A percentile compares a stretch with the other conserved stretches of the same genome.
These are phyloP conservation scores for Crithidia mellificae DNA, from an alignment of 208 protist species.

Conservation along the genomic window DNA sequence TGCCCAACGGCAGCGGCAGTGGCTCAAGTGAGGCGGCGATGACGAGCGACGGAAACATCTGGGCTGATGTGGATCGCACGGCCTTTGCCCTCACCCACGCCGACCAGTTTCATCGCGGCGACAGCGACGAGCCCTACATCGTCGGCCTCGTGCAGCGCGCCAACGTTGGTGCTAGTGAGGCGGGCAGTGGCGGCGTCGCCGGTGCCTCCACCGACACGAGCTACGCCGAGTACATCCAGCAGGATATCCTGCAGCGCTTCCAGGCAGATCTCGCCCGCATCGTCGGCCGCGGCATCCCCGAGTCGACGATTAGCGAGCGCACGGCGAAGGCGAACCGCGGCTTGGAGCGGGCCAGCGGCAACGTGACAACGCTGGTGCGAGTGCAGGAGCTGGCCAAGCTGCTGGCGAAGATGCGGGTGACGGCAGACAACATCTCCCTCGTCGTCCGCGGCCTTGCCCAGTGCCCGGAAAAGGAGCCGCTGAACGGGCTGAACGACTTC, in stretches of 20 bases:
- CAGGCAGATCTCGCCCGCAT: conserved; percentile 62
- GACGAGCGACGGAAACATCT: conserved; percentile 46
- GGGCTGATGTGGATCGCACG: conserved; percentile 67
- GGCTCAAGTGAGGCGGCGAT: background rate
- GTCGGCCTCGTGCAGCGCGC: conserved; percentile 65
- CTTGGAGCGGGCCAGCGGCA: conserved; percentile 56
- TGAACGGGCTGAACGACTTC: conserved; percentile 60
- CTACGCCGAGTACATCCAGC: conserved; percentile 55
- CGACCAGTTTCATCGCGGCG: conserved; percentile 28
- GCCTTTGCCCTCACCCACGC: conserved; percentile 64
- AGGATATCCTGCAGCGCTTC: conserved; percentile 53
- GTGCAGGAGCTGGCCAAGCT: conserved; percentile 58
- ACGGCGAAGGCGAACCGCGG: conserved; percentile 47
- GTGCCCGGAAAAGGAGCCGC: conserved; percentile 63
- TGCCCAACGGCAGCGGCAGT: conserved; percentile 16
- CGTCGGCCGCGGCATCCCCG: conserved; percentile 71
- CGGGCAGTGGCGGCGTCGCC: conserved; percentile 15
- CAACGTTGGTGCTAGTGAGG: conserved; percentile 20
- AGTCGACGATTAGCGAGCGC: conserved; percentile 49
- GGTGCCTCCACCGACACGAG: conserved; percentile 20
- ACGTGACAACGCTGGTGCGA: conserved; percentile 68
- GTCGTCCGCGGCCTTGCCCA: conserved; percentile 70
- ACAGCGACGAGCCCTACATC: conserved; percentile 74
- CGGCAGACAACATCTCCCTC: conserved; percentile 62
- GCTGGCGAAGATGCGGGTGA: conserved; percentile 57